Evolutionary conservation across 495 filamentous ascomycete species (phyloP), one percentile per base, ranked within the genome.

Genomic region (Penicillium longicatenatum): DNA sequence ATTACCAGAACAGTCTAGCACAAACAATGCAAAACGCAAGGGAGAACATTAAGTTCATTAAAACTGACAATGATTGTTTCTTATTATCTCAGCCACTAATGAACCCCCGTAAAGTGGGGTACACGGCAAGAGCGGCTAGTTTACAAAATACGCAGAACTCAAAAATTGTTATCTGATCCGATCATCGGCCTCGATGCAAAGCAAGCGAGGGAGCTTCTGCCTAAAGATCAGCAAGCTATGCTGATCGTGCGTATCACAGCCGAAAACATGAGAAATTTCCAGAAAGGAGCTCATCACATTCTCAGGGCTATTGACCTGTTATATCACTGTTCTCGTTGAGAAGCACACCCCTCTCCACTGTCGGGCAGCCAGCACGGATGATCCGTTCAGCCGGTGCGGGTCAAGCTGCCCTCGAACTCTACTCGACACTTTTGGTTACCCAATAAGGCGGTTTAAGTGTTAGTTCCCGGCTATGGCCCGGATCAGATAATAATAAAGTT

Each of bases 91-190:
- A 12, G 3, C 31, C 31, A 12, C 7, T 14, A 39, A 39, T n/a
- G 16, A 17, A n/a, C 14, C 4, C 37, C n/a, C 37, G 1, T 6
- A n/a, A 39, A n/a, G 14, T 39, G 37, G 37, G 14, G 37, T 35
- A 35, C 31, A 6, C 31, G 31, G 31, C 31, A 35, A 10, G 31
- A 35, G 31, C 31, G 31, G 31, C 31, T 35, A 35, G 31, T 14
- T 35, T 35, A 9, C 12, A 11, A 35, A 35, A 35, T 14, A 10
- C 4, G 12, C 31, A 35, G 12, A 2, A 9, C 31, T 35, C 31
- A 12, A 35, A 39, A n/a, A 39, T 22, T 12, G 44, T 46, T 46
- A 46, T 46, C 44, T 46, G 44, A 46, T 46, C 44, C 20, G 44
- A 46, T 21, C 8, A 22, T 46, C 44, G 44, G 19, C 44, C 44